Base-by-base conservation (phyloP, 2,329 filamentous ascomycete species). In the Arachnomyces sp. region DNA sequence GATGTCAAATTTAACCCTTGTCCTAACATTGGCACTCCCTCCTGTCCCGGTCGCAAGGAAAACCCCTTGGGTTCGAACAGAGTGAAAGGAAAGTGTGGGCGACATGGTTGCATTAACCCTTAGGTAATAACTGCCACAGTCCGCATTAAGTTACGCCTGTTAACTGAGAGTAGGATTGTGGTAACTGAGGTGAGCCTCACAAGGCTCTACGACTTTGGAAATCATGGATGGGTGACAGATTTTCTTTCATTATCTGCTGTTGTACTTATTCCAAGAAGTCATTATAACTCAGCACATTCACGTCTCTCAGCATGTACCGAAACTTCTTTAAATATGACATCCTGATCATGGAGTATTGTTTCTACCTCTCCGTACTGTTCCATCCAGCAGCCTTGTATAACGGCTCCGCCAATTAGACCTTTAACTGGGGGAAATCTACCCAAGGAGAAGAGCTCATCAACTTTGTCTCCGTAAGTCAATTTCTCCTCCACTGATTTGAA, bases 331-430 rank as follows among this genome's bases (percentile, higher is more conserved):
- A 33, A 39, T 30, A 38, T 38, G n/a, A 38, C 20, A 15, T 29
- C 13, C 29, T 39, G 37, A 39, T 39, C 37, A 39, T 13, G 16
- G 33, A 39, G n/a, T n/a, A 42, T 38, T 42, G 34, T 38, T 5
- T 42, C 34, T 38, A 38, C 30, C 30, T 42, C 29, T 42, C 17
- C 28, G 14, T 43, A 43, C 28, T 33, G 31, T 39, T 36, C 36
- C 33, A 28, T 39, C 41, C 41, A 39, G 41, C 41, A 39, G 18
- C 32, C 28, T 36, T 36, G 36, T 39, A 43, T 43, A 28, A 43
- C 25, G n/a, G 13, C 14, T 31, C 36, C 36, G 13, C 25, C 36
- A 28, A 28, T 36, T 29, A 43, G 36, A 9, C 31, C 32, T 25
- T 39, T 28, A 20, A 39, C 28, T 36, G 31, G 31, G 8, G 36